Base-by-base conservation (phyloP, 371 early-diverging fungal genomes). In the Sporodiniella umbellata region DNA sequence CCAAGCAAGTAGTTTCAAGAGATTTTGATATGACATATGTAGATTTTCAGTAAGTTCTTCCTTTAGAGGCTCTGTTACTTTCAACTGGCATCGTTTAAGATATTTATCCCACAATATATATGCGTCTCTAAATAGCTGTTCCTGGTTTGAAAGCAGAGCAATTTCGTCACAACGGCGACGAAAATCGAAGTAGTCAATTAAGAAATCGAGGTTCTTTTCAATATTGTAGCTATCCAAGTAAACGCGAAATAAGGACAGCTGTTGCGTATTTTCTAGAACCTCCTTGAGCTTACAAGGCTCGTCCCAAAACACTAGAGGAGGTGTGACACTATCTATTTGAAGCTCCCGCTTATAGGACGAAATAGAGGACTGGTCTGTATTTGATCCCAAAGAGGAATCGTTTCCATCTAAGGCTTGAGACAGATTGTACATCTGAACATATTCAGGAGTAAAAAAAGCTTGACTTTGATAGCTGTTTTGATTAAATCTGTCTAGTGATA, bases 131-230 rank as follows among this genome's bases (percentile, higher is more conserved):
- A 81, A 53, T 25, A 81, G 38, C 7, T 54, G 45, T 1, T 50
- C 43, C 22, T 56, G 66, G 14, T 40, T 46, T 28, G 18, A 25
- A 17, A 3, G 15, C 12, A 17, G 21, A 28, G 24, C 18, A 2
- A 12, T 12, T 12, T n/a, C n/a, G 26, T 10, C 7, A 40, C 40
- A 40, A 8, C 19, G 45, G 8, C 45, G 28, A 37, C 24, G 53
- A 44, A 71, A 31, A 35, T 48, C 30, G 42, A 45, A 46, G 57
- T 62, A 38, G 42, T 86, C 83, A 2, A 72, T 52, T 68, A 74
- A 76, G 47, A 84, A 86, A 19, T 77, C 62, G 17, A 81, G 55
- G 42, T 81, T 84, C 48, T 83, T 84, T 42, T 70, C 77, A 51
- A 80, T 83, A 40, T 72, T 70, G 45, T 79, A 72, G 14, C 62